phyloP scores from a whole-genome alignment of 805 yeast species.

The Tetrapisispora arboricola region DNA sequence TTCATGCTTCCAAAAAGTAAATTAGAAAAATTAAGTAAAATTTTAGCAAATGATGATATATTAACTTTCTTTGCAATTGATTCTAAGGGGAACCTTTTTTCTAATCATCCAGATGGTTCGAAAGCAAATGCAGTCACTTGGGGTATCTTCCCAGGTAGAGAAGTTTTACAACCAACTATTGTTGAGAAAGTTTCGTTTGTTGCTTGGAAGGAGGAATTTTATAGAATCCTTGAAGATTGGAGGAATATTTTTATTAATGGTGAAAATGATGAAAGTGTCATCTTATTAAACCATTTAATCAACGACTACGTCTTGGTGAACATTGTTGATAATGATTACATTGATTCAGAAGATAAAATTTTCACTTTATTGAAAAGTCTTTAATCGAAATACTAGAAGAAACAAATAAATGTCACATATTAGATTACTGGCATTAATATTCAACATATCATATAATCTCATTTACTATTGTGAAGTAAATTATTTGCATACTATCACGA shows the following conservation, averaged over 20 bases:
- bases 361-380: constrained; percentile 36
- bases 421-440: neutral
- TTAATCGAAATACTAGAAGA: neutral
- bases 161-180: constrained; percentile 89
- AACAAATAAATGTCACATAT: neutral
- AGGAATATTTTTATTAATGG: constrained; percentile 37
- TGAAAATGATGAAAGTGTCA: constrained; percentile 24
- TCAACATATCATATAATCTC: neutral
- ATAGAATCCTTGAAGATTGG: constrained; percentile 78
- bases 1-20: constrained; percentile 55
- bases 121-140: constrained; percentile 93
- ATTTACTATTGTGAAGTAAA: neutral
- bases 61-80: constrained; percentile 75
- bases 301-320: constrained; percentile 67
- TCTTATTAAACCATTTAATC: constrained; percentile 24
- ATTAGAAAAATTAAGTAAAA: constrained; percentile 15
- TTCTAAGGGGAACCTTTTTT: constrained; percentile 41
- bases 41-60: constrained; percentile 35
- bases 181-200: constrained; percentile 85
- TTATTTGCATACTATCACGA: neutral
- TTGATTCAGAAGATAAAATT: constrained; percentile 43
- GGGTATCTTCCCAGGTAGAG: constrained; percentile 97
- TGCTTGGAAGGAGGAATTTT: constrained; percentile 97
- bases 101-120: constrained; percentile 60
- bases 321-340: constrained; percentile 80